Evolutionary conservation across 2,329 filamentous ascomycete species (phyloP).

Genomic region (Pezicula neosporulosa): DNA sequence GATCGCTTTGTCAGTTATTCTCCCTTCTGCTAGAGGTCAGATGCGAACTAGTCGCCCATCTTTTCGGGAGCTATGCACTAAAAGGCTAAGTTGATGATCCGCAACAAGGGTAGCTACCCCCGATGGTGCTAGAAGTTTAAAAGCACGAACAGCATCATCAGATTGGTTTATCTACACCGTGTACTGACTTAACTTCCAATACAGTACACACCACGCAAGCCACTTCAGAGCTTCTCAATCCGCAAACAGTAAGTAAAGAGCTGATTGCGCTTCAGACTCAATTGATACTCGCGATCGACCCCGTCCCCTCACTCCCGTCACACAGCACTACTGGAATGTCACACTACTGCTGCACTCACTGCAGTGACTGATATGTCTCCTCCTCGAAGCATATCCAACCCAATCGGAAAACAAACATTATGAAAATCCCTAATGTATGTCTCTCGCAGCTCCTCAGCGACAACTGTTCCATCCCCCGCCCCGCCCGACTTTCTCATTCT

Average conservation of each 20-base stretch:
- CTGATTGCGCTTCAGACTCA: background rate
- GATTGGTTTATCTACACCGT: background rate
- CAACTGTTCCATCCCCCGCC: background rate
- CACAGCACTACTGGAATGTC: background rate
- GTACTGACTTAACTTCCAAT: background rate
- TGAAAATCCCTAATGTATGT: background rate
- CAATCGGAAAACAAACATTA: conserved; percentile 2
- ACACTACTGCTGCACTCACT: conserved; percentile 1
- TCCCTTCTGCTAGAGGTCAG: too few relatives aligned
- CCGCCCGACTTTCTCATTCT: background rate
- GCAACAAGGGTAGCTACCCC: conserved; percentile 1
- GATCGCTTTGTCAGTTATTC: too few relatives aligned
- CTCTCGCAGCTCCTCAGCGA: background rate
- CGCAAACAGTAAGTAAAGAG: background rate
- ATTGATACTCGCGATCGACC: too few relatives aligned
- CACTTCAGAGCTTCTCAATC: background rate
- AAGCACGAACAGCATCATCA: background rate
- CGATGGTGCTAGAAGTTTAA: background rate
- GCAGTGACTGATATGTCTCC: background rate
- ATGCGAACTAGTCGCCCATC: too few relatives aligned
- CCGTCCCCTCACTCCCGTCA: too few relatives aligned
- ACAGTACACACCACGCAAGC: background rate
- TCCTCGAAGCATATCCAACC: conserved; percentile 1
- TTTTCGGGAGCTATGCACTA: background rate
- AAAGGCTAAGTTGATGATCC: conserved; percentile 7